phyloP scores from a whole-genome alignment of 225 moss, liverwort and hornwort genomes.

The Bryoerythrophyllum caledonicum region DNA sequence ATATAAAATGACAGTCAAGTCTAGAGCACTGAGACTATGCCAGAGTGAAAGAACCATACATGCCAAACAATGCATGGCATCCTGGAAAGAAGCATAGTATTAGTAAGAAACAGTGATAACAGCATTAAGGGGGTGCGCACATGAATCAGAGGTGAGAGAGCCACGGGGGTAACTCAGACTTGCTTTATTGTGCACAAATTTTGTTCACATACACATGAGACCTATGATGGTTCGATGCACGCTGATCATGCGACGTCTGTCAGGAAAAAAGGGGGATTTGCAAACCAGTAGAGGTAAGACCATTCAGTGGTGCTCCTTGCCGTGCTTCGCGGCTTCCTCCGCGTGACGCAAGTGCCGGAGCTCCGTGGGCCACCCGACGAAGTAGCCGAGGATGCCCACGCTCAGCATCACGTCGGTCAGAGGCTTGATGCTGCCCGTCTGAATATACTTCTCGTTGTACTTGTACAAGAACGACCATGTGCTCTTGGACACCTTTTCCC shows the following conservation, averaged over 20 bases:
- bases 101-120: background rate
- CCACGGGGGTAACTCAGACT: slow-evolving; percentile 3
- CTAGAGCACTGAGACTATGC: background rate
- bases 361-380: slow-evolving; percentile 82
- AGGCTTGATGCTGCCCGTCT: slow-evolving; percentile 84
- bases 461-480: slow-evolving; percentile 84
- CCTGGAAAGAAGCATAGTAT: background rate
- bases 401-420: slow-evolving; percentile 62
- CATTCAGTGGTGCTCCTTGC: slow-evolving; percentile 41
- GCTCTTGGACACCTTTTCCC: slow-evolving; percentile 71
- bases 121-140: slow-evolving; percentile 6
- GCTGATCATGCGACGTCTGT: background rate
- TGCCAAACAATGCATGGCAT: background rate
- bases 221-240: slow-evolving; percentile 13
- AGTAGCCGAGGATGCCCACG: slow-evolving; percentile 62
- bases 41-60: background rate
- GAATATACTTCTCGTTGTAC: slow-evolving; percentile 95
- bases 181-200: slow-evolving; percentile 37
- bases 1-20: background rate
- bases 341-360: slow-evolving; percentile 89
- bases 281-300: slow-evolving; percentile 1
- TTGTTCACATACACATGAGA: slow-evolving; percentile 24
- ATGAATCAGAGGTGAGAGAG: background rate
- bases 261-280: slow-evolving; percentile 7
- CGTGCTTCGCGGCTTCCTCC: slow-evolving; percentile 79